A percentile compares a stretch with the other conserved stretches of the same genome.
Evolutionary conservation across 805 yeast genomes (phyloP).

Genomic region (Hanseniaspora lindneri): DNA sequence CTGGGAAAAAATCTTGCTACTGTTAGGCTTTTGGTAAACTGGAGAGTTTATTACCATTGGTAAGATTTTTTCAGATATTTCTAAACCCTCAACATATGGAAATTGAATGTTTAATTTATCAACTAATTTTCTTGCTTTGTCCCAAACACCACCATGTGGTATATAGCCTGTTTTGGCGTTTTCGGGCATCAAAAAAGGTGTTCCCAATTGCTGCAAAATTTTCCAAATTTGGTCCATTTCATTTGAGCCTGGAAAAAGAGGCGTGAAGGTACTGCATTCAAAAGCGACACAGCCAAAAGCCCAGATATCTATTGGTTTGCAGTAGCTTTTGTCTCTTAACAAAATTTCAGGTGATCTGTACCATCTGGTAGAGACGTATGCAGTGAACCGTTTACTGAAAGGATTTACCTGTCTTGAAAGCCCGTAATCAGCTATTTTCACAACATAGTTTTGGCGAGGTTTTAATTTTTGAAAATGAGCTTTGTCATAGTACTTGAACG

Average conservation of each 20-base stretch:
- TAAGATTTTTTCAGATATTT: slow-evolving; percentile 28
- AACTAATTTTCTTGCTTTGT: slow-evolving; percentile 45
- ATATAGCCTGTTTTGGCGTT: slow-evolving; percentile 22
- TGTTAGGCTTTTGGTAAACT: slow-evolving; percentile 33
- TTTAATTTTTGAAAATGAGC: slow-evolving; percentile 23
- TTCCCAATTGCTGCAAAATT: slow-evolving; percentile 58
- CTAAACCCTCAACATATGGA: slow-evolving; percentile 44
- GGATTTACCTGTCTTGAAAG: slow-evolving; percentile 48
- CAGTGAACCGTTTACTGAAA: slow-evolving; percentile 49
- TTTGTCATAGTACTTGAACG: slow-evolving; percentile 40
- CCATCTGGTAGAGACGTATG: slow-evolving; percentile 78
- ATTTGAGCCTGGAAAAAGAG: slow-evolving; percentile 73
- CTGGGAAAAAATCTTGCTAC: slow-evolving; percentile 28
- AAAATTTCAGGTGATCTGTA: slow-evolving; percentile 74
- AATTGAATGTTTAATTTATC: slow-evolving; percentile 42
- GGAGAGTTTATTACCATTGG: neutral
- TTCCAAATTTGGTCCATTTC: slow-evolving; percentile 69
- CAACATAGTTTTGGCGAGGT: slow-evolving; percentile 37
- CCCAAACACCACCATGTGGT: slow-evolving; percentile 68
- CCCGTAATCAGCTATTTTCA: slow-evolving; percentile 73
- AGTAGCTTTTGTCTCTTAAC: slow-evolving; percentile 48
- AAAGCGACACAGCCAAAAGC: slow-evolving; percentile 73
- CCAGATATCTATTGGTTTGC: slow-evolving; percentile 71
- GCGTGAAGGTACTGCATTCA: slow-evolving; percentile 59
- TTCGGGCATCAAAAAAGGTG: slow-evolving; percentile 39